A percentile compares a stretch with the other conserved stretches of the same genome.
Conservation (phyloP, 805 yeast species). For the Candida khao-thaluensis region DNA sequence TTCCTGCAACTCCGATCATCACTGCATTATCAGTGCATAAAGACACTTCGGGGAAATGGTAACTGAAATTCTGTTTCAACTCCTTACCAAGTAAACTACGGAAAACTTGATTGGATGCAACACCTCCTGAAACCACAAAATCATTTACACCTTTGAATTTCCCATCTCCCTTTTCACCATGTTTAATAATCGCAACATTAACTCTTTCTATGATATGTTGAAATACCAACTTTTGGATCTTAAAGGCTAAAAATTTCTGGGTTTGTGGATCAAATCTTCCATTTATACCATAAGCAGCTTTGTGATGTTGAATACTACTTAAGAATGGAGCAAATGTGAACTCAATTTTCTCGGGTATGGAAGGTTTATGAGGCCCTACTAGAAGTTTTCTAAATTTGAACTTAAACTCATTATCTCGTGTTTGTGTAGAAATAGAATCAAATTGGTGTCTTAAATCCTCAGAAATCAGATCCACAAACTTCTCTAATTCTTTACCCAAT, state of each 20-base stretch:
- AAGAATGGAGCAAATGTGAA: slow-evolving; percentile 82
- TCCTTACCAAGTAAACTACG: slow-evolving; percentile 47
- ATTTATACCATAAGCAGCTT: slow-evolving; percentile 5
- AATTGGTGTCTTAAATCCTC: slow-evolving; percentile 27
- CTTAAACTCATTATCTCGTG: slow-evolving; percentile 23
- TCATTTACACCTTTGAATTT: slow-evolving; percentile 45
- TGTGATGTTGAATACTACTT: slow-evolving; percentile 46
- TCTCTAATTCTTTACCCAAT: slow-evolving; percentile 83
- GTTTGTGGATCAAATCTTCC: slow-evolving; percentile 29
- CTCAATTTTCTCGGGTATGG: slow-evolving; percentile 26
- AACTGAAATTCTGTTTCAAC: slow-evolving; percentile 30
- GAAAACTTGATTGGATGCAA: slow-evolving; percentile 69
- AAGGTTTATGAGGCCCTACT: slow-evolving; percentile 28
- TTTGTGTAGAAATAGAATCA: slow-evolving; percentile 19
- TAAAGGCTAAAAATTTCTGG: slow-evolving; percentile 52
- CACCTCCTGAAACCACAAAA: slow-evolving; percentile 92
- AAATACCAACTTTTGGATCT: slow-evolving; percentile 65
- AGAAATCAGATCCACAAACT: slow-evolving; percentile 40
- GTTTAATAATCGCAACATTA: slow-evolving; percentile 45
- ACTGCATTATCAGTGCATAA: slow-evolving; percentile 93
- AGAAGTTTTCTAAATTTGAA: slow-evolving; percentile 32
- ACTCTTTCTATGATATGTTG: slow-evolving; percentile 70
- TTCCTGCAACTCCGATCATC: slow-evolving; percentile 98
- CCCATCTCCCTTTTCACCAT: slow-evolving; percentile 25
- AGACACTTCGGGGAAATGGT: slow-evolving; percentile 65